Base-by-base conservation (phyloP, 2,329 filamentous ascomycete genomes). In the Whalleya microplaca region DNA sequence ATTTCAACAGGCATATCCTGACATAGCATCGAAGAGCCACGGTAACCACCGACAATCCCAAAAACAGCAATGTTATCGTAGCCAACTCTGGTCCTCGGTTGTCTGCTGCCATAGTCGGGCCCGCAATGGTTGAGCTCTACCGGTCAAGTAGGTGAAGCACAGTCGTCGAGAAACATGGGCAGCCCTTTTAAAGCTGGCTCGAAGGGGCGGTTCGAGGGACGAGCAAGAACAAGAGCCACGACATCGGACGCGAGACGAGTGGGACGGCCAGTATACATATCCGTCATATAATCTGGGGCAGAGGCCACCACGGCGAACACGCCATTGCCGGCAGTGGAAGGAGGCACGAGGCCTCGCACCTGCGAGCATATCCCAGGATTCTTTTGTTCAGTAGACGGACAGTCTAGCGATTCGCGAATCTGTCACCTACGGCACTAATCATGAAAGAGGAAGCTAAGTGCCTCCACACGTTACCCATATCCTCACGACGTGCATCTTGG, bases 11-110 rank as follows among this genome's bases (percentile, higher is more conserved):
- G 32, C 48, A 58, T 9, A 60, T 41, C 27, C 65, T 59, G 10
- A 69, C 66, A 62, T 68, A 70, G 55, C 68, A 70, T 41, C 68
- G 61, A 20, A 70, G 63, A 21, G 58, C 52, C 29, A 70, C 62
- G 20, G 63, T 62, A 41, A 69, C 42, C 3, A 55, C 46, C 18
- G 64, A 57, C 12, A 68, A 19, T 7, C 58, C 63, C n/a, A 66
- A 50, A 29, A 64, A 62, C 3, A 56, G 20, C 19, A 51, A 19
- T 1, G 63, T 56, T 14, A 62, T 46, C 19, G 48, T 37, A 19
- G 58, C 66, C 32, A 68, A 54, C 59, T 65, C 55, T n/a, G 64
- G 61, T n/a, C 65, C 64, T 21, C 64, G 64, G 49, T 69, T 53
- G n/a, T 64, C 44, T 21, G 43, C 43, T n/a, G 58, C 29, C 66